phyloP scores from a whole-genome alignment of 176 grass and related monocot species.

The Melocanna baccifera region DNA sequence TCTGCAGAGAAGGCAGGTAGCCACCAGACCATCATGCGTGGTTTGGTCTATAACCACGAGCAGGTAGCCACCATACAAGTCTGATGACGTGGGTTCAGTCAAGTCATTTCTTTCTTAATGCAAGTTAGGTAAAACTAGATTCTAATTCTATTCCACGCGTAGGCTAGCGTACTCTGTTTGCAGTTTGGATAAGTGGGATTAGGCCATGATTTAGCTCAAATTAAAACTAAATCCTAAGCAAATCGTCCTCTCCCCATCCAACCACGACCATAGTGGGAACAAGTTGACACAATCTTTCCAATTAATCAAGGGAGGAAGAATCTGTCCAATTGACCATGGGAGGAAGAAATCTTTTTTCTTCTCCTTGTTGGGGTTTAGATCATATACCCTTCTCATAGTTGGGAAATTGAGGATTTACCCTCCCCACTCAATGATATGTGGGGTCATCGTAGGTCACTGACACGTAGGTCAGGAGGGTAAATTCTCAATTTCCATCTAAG shows the following conservation, averaged over 20 bases:
- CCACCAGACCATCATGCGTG: background rate
- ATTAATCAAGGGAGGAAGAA: background rate
- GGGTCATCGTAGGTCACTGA: too few species aligned
- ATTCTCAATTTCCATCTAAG: too few species aligned
- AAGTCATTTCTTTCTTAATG: background rate
- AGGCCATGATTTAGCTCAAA: background rate
- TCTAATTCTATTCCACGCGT: background rate
- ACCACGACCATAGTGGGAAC: background rate
- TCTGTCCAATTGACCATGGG: background rate
- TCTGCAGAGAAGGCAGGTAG: background rate
- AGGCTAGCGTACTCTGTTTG: background rate
- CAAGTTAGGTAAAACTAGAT: background rate
- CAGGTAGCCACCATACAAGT: background rate
- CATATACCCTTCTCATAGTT: too few species aligned
- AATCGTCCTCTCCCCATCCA: background rate
- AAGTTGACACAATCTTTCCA: background rate
- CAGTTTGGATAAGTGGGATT: background rate
- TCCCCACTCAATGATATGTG: too few species aligned
- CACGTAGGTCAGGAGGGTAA: too few species aligned
- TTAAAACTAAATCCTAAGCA: background rate
- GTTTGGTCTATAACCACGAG: constrained; percentile 9
- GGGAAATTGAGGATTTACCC: too few species aligned
- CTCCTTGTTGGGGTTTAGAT: background rate
- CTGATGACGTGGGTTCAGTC: background rate
- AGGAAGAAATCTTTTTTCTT: background rate